A percentile compares a stretch with the other conserved stretches of the same genome.
phyloP scores from a whole-genome alignment of 345 rosid species.

The Garcia nutans region DNA sequence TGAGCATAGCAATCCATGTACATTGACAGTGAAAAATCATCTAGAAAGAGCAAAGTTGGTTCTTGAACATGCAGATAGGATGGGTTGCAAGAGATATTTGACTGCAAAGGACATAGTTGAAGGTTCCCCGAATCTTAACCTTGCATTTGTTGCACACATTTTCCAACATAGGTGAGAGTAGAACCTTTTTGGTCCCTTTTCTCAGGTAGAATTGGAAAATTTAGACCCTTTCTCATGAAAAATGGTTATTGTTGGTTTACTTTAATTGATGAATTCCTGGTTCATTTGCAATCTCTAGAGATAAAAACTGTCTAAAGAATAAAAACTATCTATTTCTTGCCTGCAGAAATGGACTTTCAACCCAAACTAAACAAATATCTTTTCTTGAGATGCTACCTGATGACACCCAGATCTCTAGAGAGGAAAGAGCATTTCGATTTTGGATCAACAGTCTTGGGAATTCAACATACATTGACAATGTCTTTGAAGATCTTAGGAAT shows the following conservation, averaged over 20 bases:
- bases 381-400: constrained; percentile 75
- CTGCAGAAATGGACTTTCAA: constrained; percentile 88
- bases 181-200: too few relatives aligned
- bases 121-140: constrained; percentile 96
- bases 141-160: constrained; percentile 95
- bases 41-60: constrained; percentile 76
- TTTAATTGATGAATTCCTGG: neutral
- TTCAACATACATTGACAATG: constrained; percentile 68
- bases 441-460: constrained; percentile 96
- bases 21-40: constrained; percentile 48
- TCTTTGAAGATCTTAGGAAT: constrained; percentile 95
- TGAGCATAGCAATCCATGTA: constrained; percentile 68
- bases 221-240: constrained; percentile 1
- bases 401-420: constrained; percentile 86
- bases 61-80: constrained; percentile 94
- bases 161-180: constrained; percentile 88
- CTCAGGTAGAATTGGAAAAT: too few relatives aligned
- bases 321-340: constrained; percentile 8
- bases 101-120: constrained; percentile 94
- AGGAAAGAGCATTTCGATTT: constrained; percentile 92
- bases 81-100: constrained; percentile 97
- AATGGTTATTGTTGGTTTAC: neutral
- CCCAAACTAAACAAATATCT: constrained; percentile 76
- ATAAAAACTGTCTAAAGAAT: neutral
- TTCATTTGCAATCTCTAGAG: too few relatives aligned